Evolutionary conservation across 2,329 filamentous ascomycete species (phyloP).

Genomic region (Aspergillus sp.): DNA sequence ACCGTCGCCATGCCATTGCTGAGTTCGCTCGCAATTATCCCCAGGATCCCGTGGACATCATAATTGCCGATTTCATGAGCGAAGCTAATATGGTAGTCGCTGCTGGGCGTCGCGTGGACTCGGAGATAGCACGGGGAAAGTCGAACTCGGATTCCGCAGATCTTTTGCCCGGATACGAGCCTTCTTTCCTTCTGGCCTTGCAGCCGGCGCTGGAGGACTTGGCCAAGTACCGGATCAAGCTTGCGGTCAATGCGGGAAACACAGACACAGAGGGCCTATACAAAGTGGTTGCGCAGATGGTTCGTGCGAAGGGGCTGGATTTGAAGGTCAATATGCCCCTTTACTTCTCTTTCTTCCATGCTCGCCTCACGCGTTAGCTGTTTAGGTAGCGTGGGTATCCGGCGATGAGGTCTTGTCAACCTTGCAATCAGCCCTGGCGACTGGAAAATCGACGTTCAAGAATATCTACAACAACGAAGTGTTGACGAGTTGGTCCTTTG

Average conservation of each 20-base stretch:
- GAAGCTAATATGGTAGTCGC: conserved; percentile 57
- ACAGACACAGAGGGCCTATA: conserved; percentile 48
- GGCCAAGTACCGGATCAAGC: conserved; percentile 47
- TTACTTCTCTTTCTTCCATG: background rate
- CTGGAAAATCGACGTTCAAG: conserved; percentile 42
- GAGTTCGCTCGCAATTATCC: conserved; percentile 47
- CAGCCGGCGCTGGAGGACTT: conserved; percentile 47
- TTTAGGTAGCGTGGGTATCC: conserved; percentile 52
- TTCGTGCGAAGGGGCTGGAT: conserved; percentile 44
- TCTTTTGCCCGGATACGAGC: conserved; percentile 52
- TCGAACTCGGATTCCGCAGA: conserved; percentile 15
- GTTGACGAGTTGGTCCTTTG: conserved; percentile 43
- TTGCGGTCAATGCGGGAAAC: conserved; percentile 52
- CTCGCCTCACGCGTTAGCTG: conserved; percentile 6
- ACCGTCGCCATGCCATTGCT: conserved; percentile 51
- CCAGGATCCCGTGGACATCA: conserved; percentile 52
- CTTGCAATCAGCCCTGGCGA: conserved; percentile 35
- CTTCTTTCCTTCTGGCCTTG: conserved; percentile 56
- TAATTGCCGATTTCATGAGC: conserved; percentile 54
- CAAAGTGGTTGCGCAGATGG: conserved; percentile 42
- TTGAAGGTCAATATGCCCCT: conserved; percentile 37
- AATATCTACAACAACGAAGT: conserved; percentile 46
- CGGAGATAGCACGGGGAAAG: conserved; percentile 27
- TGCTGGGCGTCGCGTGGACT: conserved; percentile 43
- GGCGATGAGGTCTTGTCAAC: conserved; percentile 51